Base-by-base conservation (phyloP, 768 basidiomycete genomes). In the Trametes coccinea region DNA sequence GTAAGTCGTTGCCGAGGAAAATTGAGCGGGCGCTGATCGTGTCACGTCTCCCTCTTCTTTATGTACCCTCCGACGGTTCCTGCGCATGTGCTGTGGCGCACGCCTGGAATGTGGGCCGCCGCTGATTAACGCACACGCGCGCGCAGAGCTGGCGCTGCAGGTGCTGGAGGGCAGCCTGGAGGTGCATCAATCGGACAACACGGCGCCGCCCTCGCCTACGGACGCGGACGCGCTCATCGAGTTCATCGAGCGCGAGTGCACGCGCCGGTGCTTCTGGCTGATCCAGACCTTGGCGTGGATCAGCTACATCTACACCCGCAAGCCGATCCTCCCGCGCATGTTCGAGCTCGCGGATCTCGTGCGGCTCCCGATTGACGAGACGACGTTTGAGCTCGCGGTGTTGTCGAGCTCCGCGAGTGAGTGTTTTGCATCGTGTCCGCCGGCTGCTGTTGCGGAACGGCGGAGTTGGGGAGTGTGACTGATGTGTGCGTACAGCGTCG, bases 241-340 rank as follows among this genome's bases (percentile, higher is more conserved):
- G 30, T 66, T 61, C 49, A 84, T 89, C 65, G 86, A 90, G 68
- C 87, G 85, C 61, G 90, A 93, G 76, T 88, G 88, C 62, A 78
- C 86, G n/a, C 86, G 91, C 48, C 84, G 91, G 58, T 84, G 89
- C 60, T 92, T 92, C 73, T 93, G 91, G 90, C 78, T 90, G 56
- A 83, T 90, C 60, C 84, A 86, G 69, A 75, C 85, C 61, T 78
- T 88, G 69, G 84, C 88, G 68, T 73, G 76, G 66, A 75, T 82
- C 29, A 73, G 74, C 45, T 75, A 77, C 67, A 74, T 78, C 53
- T 76, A 74, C 59, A 74, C 71, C 50, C 75, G 73, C 66, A 69
- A 73, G 57, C 77, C 75, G 31, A 57, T 71, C 48, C 74, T 72
- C 27, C 72, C 75, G 30, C 73, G 71, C 14, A 65, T 67, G 60